Evolutionary conservation across 2,329 filamentous ascomycete genomes (phyloP).

Genomic region (Fusarium algeriense): DNA sequence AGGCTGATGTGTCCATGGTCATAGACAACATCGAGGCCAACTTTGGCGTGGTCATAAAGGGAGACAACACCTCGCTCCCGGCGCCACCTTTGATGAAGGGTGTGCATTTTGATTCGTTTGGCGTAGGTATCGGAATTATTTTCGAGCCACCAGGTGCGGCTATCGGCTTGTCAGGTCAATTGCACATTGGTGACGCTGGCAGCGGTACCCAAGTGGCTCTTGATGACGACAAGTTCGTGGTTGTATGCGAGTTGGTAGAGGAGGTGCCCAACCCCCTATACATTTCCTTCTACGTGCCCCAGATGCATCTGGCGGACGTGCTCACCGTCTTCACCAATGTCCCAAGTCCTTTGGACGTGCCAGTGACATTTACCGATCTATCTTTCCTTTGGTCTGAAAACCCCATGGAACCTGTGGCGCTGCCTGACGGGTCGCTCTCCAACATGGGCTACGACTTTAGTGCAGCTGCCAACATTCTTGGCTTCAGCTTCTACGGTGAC

Average conservation of each 20-base stretch:
- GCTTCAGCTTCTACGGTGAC: not conserved
- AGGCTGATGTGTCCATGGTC: not conserved
- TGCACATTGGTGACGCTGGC: not conserved
- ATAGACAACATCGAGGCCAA: conserved; percentile 4
- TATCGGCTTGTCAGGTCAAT: not conserved
- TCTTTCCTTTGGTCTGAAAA: not conserved
- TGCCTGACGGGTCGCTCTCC: conserved; percentile 1
- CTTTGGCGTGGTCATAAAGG: not conserved
- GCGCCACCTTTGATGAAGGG: not conserved
- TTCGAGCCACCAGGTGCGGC: not conserved
- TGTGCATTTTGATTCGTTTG: conserved; percentile 5
- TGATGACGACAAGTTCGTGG: not conserved
- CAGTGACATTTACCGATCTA: not conserved
- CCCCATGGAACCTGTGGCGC: not conserved
- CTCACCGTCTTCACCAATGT: not conserved
- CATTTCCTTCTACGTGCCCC: conserved; percentile 1
- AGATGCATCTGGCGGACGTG: not conserved
- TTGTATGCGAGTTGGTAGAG: not conserved
- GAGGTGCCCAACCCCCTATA: not conserved
- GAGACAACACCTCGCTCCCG: not conserved
- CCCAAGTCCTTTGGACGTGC: not conserved
- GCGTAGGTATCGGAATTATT: not conserved
- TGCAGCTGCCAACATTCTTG: not conserved
- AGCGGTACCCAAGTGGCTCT: not conserved
- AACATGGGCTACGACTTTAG: conserved; percentile 7